Conservation (phyloP, 805 yeast genomes). For the Hanseniaspora vineae region DNA sequence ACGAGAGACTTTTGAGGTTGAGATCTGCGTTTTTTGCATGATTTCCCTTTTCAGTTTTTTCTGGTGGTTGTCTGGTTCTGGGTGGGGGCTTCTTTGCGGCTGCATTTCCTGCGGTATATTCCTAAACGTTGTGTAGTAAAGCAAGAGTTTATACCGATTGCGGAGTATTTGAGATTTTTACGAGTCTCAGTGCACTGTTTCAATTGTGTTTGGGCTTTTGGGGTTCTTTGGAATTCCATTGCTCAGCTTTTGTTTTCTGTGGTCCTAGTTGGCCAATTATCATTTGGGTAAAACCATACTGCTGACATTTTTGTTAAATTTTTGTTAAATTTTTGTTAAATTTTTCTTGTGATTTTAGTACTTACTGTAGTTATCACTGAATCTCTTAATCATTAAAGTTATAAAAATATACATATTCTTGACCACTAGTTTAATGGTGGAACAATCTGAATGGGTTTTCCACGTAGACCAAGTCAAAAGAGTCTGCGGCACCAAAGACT, state of each 20-base stretch:
- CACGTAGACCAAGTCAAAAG: constrained; percentile 78
- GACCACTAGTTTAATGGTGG: constrained; percentile 67
- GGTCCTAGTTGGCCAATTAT: constrained; percentile 73
- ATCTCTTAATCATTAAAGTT: neutral
- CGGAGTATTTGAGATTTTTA: neutral
- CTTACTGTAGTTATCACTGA: neutral
- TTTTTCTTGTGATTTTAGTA: neutral
- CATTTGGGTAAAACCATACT: constrained; percentile 99
- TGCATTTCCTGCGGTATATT: constrained; percentile 83
- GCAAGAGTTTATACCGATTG: neutral
- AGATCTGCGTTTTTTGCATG: constrained; percentile 11
- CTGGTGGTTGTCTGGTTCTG: constrained; percentile 8
- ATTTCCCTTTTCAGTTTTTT: constrained; percentile 1
- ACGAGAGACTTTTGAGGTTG: no score
- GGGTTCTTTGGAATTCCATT: neutral
- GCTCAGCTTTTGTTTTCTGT: constrained; percentile 4
- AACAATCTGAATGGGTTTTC: constrained; percentile 95
- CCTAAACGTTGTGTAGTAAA: constrained; percentile 90
- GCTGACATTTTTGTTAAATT: no score
- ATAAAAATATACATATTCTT: neutral
- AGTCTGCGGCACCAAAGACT: constrained; percentile 90
- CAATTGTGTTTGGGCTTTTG: neutral
- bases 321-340: constrained; percentile 31
- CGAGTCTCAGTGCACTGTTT: constrained; percentile 2
- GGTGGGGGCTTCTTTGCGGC: constrained; percentile 31